Base-by-base conservation (phyloP, 139 green algal genomes). In the Coelastrella sp. region DNA sequence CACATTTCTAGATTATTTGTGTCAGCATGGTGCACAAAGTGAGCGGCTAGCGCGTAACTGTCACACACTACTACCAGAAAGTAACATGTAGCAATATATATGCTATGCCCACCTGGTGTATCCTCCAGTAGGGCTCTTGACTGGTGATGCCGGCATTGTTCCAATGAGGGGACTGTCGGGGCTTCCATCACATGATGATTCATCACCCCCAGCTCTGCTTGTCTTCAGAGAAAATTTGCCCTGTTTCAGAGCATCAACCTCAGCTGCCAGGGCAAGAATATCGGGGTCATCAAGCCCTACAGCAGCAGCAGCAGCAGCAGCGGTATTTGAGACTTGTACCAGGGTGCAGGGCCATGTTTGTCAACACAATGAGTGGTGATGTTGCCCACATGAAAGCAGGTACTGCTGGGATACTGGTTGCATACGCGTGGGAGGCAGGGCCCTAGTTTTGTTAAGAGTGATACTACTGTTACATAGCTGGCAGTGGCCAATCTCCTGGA, bases 231-330 rank as follows among this genome's bases (percentile, higher is more conserved):
- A 21, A 2, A 64, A 9, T 27, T 64, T 64, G 21, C 53, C 17
- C 2, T 32, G 53, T 27, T 21, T 34, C 17, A 64, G 21, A 9
- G 53, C 53, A 64, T 64, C 53, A 5, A 21, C 53, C 21, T 64
- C 17, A 27, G 21, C 38, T 57, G 68, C 68, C 6, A 77, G 38
- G 19, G 68, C 68, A n/a, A 77, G 68, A 38, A 77, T 77, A 48
- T 77, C 68, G 37, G 68, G 68, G 6, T 77, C 68, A 27, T 45
- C 68, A 27, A 77, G 40, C 2, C 68, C 68, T 77, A 38, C 68
- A 59, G 37, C 38, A 41, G 63, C 63, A 72, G 63, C 63, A 72
- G 63, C 63, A 43, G 66, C 66, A 74, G 66, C 32, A 43, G 66
- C n/a, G n/a, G n/a, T n/a, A n/a, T n/a, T n/a, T n/a, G n/a, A n/a